Base-by-base conservation (phyloP, 75 land plant genomes). In the Picea glauca region DNA sequence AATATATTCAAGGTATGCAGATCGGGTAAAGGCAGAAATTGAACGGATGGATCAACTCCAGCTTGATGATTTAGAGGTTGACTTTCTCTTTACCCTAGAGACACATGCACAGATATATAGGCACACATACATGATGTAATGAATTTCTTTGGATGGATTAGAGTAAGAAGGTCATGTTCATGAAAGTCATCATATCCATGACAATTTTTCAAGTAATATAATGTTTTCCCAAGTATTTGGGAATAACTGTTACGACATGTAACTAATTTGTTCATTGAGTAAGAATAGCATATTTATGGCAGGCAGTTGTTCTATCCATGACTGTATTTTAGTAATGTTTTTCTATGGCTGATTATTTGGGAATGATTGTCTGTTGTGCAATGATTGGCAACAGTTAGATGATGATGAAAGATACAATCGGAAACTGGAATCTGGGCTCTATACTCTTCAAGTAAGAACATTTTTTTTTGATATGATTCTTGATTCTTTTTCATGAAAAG, bases 371-470 rank as follows among this genome's bases (percentile, higher is more conserved):
- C 56, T 50, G 1, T 50, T 70, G 56, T 70, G 56, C n/a, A 74
- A 30, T 76, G 33, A 30, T 32, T 23, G 60, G 15, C 1, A 76
- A 57, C 83, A 98, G 99, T 84, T 98, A 85, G 98, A 98, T 88
- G 99, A 98, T 65, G 99, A 95, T 18, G 99, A 98, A 75, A 90
- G 84, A 58, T 98, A 98, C 76, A 89, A 93, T 57, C 81, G 92
- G 30, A 95, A 87, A 80, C 82, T 98, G 21, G 99, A 98, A 76
- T 90, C 98, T 68, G 99, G 99, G 61, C 93, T 98, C 30, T 98
- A 89, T 81, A 95, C 96, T 59, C 89, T 98, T 77, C 99, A 98
- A 91, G 99, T 94, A 8, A 68, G 79, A 33, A 65, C 40, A 32
- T 30, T 13, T 35, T 64, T 32, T 4, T 62, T 26, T 32, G 35